These are phyloP conservation scores for Amylostereum chailletii DNA, from an alignment of 1,284 basidiomycete species.

Conservation along the genomic window DNA sequence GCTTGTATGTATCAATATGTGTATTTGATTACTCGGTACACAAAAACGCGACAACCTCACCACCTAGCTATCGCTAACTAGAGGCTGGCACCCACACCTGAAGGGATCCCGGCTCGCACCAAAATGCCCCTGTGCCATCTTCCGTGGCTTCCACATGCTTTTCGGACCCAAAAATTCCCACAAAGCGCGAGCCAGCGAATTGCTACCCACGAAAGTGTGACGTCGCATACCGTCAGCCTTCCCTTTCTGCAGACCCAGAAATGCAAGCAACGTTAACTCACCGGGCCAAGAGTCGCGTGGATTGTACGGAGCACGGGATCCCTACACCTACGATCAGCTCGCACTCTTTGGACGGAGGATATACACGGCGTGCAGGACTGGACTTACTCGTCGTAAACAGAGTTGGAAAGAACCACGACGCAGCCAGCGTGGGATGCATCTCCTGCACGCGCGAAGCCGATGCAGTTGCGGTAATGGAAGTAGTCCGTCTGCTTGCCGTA, in stretches of 20 bases:
- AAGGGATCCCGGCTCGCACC: conserved; percentile 40
- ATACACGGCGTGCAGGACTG: background rate
- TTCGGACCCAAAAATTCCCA: conserved; percentile 36
- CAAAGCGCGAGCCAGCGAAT: conserved; percentile 29
- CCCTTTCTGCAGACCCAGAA: background rate
- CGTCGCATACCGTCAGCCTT: no score
- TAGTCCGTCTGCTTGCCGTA: conserved; percentile 59
- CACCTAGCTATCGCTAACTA: background rate
- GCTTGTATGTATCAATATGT: no score
- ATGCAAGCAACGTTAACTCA: background rate
- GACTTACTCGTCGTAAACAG: background rate
- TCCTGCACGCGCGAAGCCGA: conserved; percentile 68
- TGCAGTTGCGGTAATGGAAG: conserved; percentile 45
- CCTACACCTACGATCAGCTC: background rate
- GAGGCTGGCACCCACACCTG: conserved; percentile 45
- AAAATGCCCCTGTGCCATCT: conserved; percentile 53
- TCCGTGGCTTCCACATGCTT: conserved; percentile 32
- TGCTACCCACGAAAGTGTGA: conserved; percentile 4
- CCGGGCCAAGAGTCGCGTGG: background rate
- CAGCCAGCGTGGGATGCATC: conserved; percentile 43
- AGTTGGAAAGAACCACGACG: conserved; percentile 61
- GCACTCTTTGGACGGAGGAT: no score
- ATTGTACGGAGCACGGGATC: background rate
- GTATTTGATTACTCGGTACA: no score
- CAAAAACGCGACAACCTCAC: no score